Base-by-base conservation (phyloP, 768 basidiomycete species). In the Suillus plorans region DNA sequence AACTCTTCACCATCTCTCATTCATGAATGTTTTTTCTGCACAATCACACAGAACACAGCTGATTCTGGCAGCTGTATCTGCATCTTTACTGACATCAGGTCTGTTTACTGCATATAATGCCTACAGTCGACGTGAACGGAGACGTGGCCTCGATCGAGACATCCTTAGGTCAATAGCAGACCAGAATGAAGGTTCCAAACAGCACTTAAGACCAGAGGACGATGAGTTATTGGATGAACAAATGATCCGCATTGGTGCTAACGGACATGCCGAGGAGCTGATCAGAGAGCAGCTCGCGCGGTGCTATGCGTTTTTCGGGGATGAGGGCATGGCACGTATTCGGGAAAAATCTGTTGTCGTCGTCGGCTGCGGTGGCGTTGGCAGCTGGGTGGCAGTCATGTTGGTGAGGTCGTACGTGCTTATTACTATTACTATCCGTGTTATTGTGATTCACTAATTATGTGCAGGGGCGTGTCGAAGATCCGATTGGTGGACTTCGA, bases 321-420 rank as follows among this genome's bases (percentile, higher is more conserved):
- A 96, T 39, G 91, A 94, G 42, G 86, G 86, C 47, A 97, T 98
- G 93, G 74, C 78, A 12, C 89, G 86, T 72, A 83, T 99, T 61
- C 83, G 97, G 61, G 72, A 81, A 10, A 86, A 88, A 14, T 85
- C 82, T 5, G 95, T 98, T 1, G 95, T 94, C 20, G 80, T 99
- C 22, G 89, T 99, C 4, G 97, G 97, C 7, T 94, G 95, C 68
- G 97, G 97, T 64, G 97, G 97, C 2, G 97, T 99, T 0, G 97
- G 97, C 0, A 95, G 93, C 72, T 97, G 95, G 93, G 92, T 89
- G 44, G 95, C 95, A 18, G 86, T 97, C 39, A 97, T 97, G 97
- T 86, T 95, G 34, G 89, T 88, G 53, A 80, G 95, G 74, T 95
- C 94, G 92, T 95, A 72, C 73, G 92, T 86, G 36, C 28, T 44